Conservation (phyloP, 2,329 filamentous ascomycete genomes). For the Colletotrichum ledebouriae region DNA sequence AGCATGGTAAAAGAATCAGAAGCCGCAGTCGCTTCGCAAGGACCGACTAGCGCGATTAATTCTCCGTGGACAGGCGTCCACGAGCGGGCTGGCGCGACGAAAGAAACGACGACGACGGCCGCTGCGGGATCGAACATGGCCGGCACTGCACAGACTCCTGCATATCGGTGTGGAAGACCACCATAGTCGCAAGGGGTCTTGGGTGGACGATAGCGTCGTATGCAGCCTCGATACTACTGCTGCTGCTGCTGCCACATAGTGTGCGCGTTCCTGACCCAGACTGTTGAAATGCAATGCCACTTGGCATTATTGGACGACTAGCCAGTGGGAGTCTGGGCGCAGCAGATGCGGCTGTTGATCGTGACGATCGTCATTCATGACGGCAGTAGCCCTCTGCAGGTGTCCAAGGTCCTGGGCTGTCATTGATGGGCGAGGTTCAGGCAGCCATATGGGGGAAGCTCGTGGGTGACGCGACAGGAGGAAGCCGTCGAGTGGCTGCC, state of each 20-base stretch:
- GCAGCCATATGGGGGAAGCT: conserved; percentile 9
- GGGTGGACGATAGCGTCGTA: conserved; percentile 18
- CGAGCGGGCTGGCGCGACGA: conserved; percentile 24
- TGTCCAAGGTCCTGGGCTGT: conserved; percentile 6
- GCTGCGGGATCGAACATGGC: conserved; percentile 15
- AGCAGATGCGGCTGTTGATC: conserved; percentile 38
- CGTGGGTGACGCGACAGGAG: conserved; percentile 25
- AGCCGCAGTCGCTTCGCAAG: conserved; percentile 66
- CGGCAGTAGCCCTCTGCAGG: conserved; percentile 35
- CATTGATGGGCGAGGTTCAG: conserved; percentile 25
- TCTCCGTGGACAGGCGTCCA: conserved; percentile 8
- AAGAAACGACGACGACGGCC: conserved; percentile 11
- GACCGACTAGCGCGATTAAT: conserved; percentile 40
- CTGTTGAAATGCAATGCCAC: conserved; percentile 19
- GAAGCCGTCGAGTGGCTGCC: conserved; percentile 17
- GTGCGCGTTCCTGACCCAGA: conserved; percentile 34
- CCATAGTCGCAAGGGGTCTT: not conserved
- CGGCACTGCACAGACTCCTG: conserved; percentile 36
- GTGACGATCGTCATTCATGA: conserved; percentile 34
- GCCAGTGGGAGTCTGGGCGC: conserved; percentile 15
- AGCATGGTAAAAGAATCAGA: conserved; percentile 69
- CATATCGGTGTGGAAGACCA: conserved; percentile 22
- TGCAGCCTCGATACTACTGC: conserved; percentile 17
- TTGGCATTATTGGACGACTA: conserved; percentile 29
- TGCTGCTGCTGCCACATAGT: conserved; percentile 11